phyloP scores from a whole-genome alignment of 331 rosid genomes.

The Quercus tomentella region DNA sequence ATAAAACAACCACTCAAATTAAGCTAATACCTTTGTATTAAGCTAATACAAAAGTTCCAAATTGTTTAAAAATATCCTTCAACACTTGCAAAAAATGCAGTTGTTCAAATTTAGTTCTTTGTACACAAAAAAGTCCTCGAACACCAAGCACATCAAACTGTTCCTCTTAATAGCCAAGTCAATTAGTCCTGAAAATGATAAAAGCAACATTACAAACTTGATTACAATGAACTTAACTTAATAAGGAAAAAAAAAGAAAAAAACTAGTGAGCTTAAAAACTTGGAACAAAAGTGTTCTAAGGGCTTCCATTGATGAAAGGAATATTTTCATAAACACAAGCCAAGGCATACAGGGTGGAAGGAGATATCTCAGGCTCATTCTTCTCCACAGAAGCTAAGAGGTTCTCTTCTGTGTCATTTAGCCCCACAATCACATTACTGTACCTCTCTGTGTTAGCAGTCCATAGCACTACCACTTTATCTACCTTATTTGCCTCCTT shows the following conservation, averaged over 20 bases:
- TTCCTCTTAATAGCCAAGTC: constrained; percentile 78
- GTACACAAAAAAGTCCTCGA: no score
- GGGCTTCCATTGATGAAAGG: constrained; percentile 98
- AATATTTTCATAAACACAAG: constrained; percentile 74
- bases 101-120: no score
- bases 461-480: constrained; percentile 94
- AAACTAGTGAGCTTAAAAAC: constrained; percentile 20
- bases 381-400: constrained; percentile 67
- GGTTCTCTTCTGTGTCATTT: constrained; percentile 81
- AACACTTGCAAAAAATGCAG: no score
- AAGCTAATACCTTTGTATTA: no score
- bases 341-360: constrained; percentile 83
- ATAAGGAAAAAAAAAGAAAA: background rate
- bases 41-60: no score
- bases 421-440: constrained; percentile 77
- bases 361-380: constrained; percentile 98
- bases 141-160: constrained; percentile 53
- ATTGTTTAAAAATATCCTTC: no score
- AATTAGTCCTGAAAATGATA: constrained; percentile 54
- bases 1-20: no score
- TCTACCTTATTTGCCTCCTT: constrained; percentile 82
- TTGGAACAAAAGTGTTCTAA: constrained; percentile 96
- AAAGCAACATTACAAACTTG: background rate
- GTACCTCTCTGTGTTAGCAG: constrained; percentile 97
- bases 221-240: background rate